Conservation (phyloP, 768 basidiomycete genomes). For the Suillus bovinus region DNA sequence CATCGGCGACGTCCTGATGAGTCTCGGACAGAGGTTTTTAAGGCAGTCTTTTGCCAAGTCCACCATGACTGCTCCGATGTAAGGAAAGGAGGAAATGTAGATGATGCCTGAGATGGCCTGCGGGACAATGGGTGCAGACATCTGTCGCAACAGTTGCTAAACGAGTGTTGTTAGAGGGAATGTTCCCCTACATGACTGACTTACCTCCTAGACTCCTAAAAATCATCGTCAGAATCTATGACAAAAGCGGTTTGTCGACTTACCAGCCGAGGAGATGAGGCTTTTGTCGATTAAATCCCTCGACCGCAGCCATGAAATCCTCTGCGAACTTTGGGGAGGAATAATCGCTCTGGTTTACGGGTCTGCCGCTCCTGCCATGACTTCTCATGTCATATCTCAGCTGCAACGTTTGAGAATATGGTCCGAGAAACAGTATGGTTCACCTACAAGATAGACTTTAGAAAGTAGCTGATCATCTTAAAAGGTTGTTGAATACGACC, state of each 20-base stretch:
- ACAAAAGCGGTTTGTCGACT: neutral
- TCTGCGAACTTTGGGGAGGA: neutral
- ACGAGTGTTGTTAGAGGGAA: neutral
- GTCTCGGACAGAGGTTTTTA: neutral
- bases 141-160: neutral
- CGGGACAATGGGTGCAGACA: neutral
- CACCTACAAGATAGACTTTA: neutral
- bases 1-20: neutral
- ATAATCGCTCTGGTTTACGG: neutral
- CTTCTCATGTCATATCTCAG: neutral
- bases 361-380: neutral
- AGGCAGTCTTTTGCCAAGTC: neutral
- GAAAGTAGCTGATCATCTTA: neutral
- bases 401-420: neutral
- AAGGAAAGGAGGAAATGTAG: neutral
- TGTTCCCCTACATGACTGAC: neutral
- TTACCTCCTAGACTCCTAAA: neutral
- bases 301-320: neutral
- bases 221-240: neutral
- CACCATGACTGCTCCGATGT: neutral
- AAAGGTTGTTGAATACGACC: neutral
- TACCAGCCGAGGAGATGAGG: neutral
- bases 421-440: neutral
- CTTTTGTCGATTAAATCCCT: neutral
- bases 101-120: neutral